phyloP scores from a whole-genome alignment of 805 yeast genomes.

The Kodamaea laetipori region DNA sequence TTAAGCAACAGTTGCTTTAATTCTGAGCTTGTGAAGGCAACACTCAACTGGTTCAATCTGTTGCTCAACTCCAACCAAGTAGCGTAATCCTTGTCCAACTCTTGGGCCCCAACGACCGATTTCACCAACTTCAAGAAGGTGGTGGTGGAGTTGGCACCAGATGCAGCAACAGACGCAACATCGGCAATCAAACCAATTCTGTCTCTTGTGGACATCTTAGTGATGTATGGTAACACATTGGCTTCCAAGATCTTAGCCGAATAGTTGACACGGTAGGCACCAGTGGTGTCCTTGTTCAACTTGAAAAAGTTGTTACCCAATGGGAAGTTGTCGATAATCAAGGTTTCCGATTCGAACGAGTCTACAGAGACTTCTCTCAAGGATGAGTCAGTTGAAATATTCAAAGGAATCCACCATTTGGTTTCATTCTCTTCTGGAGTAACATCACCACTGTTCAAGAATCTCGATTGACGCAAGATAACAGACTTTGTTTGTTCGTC shows the following conservation, averaged over 20 bases:
- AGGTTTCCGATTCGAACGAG: conserved; percentile 26
- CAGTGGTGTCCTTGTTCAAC: conserved; percentile 52
- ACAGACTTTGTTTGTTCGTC: conserved; percentile 28
- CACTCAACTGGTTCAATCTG: conserved; percentile 34
- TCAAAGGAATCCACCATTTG: conserved; percentile 62
- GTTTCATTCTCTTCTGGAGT: conserved; percentile 57
- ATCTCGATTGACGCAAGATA: conserved; percentile 57
- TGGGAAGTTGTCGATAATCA: conserved; percentile 26
- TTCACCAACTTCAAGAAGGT: conserved; percentile 47
- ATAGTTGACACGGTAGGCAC: conserved; percentile 58
- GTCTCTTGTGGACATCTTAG: conserved; percentile 46
- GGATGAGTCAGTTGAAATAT: conserved; percentile 25
- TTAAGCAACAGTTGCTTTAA: conserved; percentile 25
- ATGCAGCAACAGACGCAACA: conserved; percentile 48
- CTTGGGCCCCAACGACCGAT: conserved; percentile 25
- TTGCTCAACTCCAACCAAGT: conserved; percentile 59
- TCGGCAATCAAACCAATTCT: conserved; percentile 60
- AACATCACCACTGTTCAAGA: conserved; percentile 63
- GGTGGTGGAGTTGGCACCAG: conserved; percentile 45
- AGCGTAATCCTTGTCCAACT: conserved; percentile 40
- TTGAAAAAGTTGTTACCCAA: conserved; percentile 36
- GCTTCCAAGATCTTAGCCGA: conserved; percentile 42
- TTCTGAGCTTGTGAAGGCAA: conserved; percentile 34
- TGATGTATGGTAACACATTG: conserved; percentile 42
- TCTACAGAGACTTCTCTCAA: conserved; percentile 17